Percentiles rank a stretch among this genome's conserved stretches.
phyloP scores from a whole-genome alignment of 192 early-diverging fungal genomes.

The Oehlia diaphana region DNA sequence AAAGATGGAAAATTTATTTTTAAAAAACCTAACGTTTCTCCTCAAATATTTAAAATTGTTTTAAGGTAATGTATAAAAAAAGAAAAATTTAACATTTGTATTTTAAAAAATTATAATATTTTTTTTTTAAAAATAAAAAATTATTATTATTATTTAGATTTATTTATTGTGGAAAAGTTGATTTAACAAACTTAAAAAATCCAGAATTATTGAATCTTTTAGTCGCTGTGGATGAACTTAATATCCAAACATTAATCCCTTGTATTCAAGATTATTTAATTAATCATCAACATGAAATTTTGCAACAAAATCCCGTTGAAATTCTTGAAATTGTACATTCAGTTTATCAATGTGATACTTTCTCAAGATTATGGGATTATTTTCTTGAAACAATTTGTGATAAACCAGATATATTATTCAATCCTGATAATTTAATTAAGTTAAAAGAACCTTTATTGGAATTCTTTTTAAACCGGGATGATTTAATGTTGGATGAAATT shows the following conservation, averaged over 20 bases:
- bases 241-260: background rate
- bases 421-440: background rate
- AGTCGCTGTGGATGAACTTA: background rate
- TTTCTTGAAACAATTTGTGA: background rate
- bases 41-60: too few relatives aligned
- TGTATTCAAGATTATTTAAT: background rate
- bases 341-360: background rate
- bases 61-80: too few relatives aligned
- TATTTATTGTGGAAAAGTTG: constrained; percentile 3
- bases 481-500: background rate
- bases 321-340: background rate
- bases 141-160: background rate
- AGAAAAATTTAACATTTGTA: too few relatives aligned
- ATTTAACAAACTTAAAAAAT: background rate
- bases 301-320: background rate
- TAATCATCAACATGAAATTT: background rate
- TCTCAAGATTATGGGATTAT: background rate
- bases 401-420: background rate
- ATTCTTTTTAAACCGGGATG: too few relatives aligned
- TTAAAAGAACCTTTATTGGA: background rate
- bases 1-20: too few relatives aligned
- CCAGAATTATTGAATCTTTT: background rate
- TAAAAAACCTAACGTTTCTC: too few relatives aligned
- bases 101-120: too few relatives aligned
- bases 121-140: too few relatives aligned